Base-by-base conservation (phyloP, 768 basidiomycete species). In the Leccinum olivaceopallidum region DNA sequence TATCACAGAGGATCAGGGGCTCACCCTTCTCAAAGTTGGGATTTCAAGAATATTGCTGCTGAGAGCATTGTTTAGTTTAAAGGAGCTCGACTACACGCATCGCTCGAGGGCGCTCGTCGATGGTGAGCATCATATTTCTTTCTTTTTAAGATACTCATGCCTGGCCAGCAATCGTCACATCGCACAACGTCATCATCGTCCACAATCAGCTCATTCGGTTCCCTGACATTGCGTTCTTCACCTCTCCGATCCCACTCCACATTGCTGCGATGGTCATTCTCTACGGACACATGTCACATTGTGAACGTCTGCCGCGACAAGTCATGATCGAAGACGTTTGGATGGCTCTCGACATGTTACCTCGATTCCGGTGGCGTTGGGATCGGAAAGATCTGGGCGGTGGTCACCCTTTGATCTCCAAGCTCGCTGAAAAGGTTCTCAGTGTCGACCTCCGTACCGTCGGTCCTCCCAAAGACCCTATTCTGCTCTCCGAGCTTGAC, bases 241-340 rank as follows among this genome's bases (percentile, higher is more conserved):
- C 90, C 24, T 93, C 92, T 4, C 92, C 92, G 2, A 92, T 91
- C 60, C 92, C 92, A 14, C 80, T 94, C 20, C 92, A 94, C 73
- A 92, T 94, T 57, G 89, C 92, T 0, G 92, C 92, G 7, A 93
- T 94, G 92, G 90, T 94, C 60, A 93, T 94, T 61, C 80, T 94
- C 20, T 94, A 88, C 69, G 92, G 92, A 1, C 89, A 89, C 67
- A 92, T 92, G 83, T 90, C 88, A 7, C 84, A 85, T 56, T 89
- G 88, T 61, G 84, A 90, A 28, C 82, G 81, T 47, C 80, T 92
- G 28, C 74, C 87, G 2, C 81, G 79, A 44, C 78, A 85, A 58
- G 83, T 84, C 42, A 90, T 88, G 42, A 77, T 90, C 30, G 89
- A 93, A 73, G 92, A 94, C 67, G 83, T 94, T 39, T 90, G 89